These are phyloP conservation scores for Exophiala oligosperma DNA, from an alignment of 2,329 filamentous ascomycete species.

Conservation along the genomic window DNA sequence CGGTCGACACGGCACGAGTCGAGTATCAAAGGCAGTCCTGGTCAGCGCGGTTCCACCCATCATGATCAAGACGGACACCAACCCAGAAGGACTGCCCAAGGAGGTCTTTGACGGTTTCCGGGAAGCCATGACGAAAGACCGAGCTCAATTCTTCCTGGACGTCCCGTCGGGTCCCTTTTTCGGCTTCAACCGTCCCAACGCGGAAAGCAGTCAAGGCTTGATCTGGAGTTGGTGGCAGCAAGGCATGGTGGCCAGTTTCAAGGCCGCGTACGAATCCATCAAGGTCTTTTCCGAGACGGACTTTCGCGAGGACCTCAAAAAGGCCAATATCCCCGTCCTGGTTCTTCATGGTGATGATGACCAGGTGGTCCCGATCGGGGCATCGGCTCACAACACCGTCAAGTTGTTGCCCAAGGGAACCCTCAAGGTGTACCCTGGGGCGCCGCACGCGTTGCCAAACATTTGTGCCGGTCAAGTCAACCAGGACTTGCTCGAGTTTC, in stretches of 20 bases:
- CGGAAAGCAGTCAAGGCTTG: constrained; percentile 36
- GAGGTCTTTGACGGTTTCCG: constrained; percentile 42
- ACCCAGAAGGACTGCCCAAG: constrained; percentile 38
- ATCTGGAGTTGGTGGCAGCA: constrained; percentile 43
- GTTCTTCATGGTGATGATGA: constrained; percentile 44
- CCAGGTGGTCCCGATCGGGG: constrained; percentile 41
- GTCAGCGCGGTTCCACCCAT: constrained; percentile 34
- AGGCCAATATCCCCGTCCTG: constrained; percentile 41
- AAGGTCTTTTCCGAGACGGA: constrained; percentile 45
- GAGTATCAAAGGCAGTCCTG: constrained; percentile 43
- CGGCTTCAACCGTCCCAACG: constrained; percentile 36
- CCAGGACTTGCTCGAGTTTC: constrained; percentile 39
- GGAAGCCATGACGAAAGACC: constrained; percentile 26
- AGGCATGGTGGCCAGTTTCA: constrained; percentile 42
- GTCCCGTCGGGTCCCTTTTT: constrained; percentile 39
- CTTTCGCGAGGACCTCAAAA: constrained; percentile 42
- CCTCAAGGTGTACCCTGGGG: constrained; percentile 43
- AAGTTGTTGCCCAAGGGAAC: constrained; percentile 40
- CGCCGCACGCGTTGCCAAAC: constrained; percentile 42
- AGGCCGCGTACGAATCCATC: constrained; percentile 42
- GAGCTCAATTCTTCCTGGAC: constrained; percentile 40
- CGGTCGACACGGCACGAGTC: constrained; percentile 37
- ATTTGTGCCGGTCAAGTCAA: constrained; percentile 39
- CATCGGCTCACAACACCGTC: constrained; percentile 33
- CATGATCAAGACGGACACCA: constrained; percentile 37